phyloP scores from a whole-genome alignment of 495 filamentous ascomycete species.

The Penicillium crystallinum region DNA sequence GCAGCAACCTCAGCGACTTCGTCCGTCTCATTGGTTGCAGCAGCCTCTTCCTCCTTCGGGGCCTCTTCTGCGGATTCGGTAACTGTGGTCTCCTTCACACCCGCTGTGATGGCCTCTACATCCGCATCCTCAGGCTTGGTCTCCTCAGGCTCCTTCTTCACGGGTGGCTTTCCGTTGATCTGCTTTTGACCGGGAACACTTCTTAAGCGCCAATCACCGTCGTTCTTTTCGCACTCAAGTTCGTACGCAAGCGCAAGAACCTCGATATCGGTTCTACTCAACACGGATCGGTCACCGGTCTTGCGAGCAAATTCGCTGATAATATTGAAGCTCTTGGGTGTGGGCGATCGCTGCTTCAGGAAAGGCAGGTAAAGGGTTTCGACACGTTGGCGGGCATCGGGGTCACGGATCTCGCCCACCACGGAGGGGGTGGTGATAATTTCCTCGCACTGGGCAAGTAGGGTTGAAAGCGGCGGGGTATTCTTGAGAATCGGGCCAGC shows the following conservation, averaged over 20 bases:
- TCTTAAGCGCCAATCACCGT: constrained; percentile 76
- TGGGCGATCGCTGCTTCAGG: constrained; percentile 67
- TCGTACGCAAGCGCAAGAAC: constrained; percentile 90
- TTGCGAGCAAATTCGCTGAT: constrained; percentile 81
- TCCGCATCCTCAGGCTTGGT: constrained; percentile 22
- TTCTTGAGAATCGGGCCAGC: constrained; percentile 89
- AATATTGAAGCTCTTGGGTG: constrained; percentile 66
- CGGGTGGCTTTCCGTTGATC: constrained; percentile 65
- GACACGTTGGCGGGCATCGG: constrained; percentile 70
- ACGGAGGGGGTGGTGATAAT: constrained; percentile 84
- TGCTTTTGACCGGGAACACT: constrained; percentile 71
- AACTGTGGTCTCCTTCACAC: constrained; percentile 22
- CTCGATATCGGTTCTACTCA: constrained; percentile 84
- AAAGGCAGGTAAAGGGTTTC: constrained; percentile 83
- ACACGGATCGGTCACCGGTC: constrained; percentile 82
- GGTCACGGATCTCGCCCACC: constrained; percentile 81
- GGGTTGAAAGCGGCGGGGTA: constrained; percentile 70
- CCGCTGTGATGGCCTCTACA: constrained; percentile 30
- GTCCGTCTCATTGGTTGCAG: constrained; percentile 5
- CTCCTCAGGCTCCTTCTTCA: constrained; percentile 27
- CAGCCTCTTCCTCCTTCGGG: constrained; percentile 10
- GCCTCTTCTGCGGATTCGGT: constrained; percentile 14
- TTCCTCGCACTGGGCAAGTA: constrained; percentile 68
- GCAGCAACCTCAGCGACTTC: constrained; percentile 1
- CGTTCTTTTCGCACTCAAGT: constrained; percentile 76